Percentiles rank a stretch among this genome's conserved stretches.
Evolutionary conservation across 2,329 filamentous ascomycete species (phyloP).

Genomic region (Volutella citrinella): DNA sequence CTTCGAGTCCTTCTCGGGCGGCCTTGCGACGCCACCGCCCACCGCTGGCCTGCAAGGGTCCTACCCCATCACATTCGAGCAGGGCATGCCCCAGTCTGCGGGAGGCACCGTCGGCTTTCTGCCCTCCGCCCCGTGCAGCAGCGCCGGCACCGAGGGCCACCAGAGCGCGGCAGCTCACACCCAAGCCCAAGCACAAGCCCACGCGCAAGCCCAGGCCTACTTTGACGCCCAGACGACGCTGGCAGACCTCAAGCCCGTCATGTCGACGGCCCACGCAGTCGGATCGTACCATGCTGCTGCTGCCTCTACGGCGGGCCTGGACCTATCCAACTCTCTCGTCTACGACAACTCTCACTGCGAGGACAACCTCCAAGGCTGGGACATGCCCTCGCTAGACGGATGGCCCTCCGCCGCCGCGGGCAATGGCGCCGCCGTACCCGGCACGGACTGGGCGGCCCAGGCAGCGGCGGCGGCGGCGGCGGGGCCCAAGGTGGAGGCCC

Average conservation of each 20-base stretch:
- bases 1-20: slow-evolving; percentile 50
- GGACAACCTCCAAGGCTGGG: slow-evolving; percentile 34
- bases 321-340: slow-evolving; percentile 30
- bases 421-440: slow-evolving; percentile 19
- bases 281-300: slow-evolving; percentile 28
- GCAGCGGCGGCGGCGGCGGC: no score
- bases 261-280: slow-evolving; percentile 25
- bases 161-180: slow-evolving; percentile 17
- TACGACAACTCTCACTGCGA: slow-evolving; percentile 34
- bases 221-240: slow-evolving; percentile 32
- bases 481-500: slow-evolving; percentile 32
- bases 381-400: slow-evolving; percentile 34
- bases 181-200: slow-evolving; percentile 14
- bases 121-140: slow-evolving; percentile 25
- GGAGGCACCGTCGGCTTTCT: slow-evolving; percentile 32
- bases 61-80: slow-evolving; percentile 46
- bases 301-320: slow-evolving; percentile 25
- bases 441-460: slow-evolving; percentile 32
- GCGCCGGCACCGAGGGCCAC: slow-evolving; percentile 25
- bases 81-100: slow-evolving; percentile 27
- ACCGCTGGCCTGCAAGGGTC: slow-evolving; percentile 48
- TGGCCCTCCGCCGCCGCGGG: slow-evolving; percentile 28
- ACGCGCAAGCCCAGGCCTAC: slow-evolving; percentile 22
- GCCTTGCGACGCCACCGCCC: slow-evolving; percentile 56
- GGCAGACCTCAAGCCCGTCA: slow-evolving; percentile 33